Percentiles rank a stretch among this genome's conserved stretches.
Evolutionary conservation across 495 filamentous ascomycete genomes (phyloP).

Genomic region (Friedmanniomyces simplex): DNA sequence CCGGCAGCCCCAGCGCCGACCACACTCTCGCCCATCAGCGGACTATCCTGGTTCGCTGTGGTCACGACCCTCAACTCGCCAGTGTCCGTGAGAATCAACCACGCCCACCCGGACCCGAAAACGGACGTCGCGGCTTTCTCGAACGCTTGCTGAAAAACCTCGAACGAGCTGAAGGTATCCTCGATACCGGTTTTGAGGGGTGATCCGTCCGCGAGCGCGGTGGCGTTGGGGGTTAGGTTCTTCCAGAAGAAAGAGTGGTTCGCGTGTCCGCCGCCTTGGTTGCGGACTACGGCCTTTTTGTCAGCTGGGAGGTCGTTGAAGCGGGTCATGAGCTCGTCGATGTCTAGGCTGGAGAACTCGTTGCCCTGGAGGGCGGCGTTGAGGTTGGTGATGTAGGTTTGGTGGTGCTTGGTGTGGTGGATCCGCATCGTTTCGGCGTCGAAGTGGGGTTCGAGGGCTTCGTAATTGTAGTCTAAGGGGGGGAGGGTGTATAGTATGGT

Average conservation of each 20-base stretch:
- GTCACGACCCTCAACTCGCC: constrained; percentile 27
- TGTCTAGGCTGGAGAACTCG: constrained; percentile 21
- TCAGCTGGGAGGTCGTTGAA: constrained; percentile 15
- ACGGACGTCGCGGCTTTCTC: constrained; percentile 28
- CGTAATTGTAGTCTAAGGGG: constrained; percentile 10
- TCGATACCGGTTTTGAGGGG: constrained; percentile 27
- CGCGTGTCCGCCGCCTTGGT: constrained; percentile 35
- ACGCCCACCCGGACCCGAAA: constrained; percentile 35
- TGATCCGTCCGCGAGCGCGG: constrained; percentile 10
- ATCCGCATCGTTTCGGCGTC: constrained; percentile 35
- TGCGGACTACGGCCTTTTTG: constrained; percentile 23
- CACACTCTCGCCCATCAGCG: constrained; percentile 15
- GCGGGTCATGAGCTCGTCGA: constrained; percentile 13
- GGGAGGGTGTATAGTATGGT: constrained; percentile 14
- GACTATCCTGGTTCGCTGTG: constrained; percentile 32
- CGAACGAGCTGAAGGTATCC: constrained; percentile 24
- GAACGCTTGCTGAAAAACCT: constrained; percentile 29
- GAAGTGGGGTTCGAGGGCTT: constrained; percentile 33
- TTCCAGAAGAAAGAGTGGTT: constrained; percentile 37
- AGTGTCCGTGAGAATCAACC: constrained; percentile 28
- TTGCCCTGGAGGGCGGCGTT: constrained; percentile 26
- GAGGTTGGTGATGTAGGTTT: constrained; percentile 34
- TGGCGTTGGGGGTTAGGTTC: constrained; percentile 26
- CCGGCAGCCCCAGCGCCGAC: constrained; percentile 27
- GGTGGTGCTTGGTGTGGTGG: constrained; percentile 35